A percentile compares a stretch with the other conserved stretches of the same genome.
Conservation (phyloP, 768 basidiomycete species). For the Termitomyces bulborhizus region DNA sequence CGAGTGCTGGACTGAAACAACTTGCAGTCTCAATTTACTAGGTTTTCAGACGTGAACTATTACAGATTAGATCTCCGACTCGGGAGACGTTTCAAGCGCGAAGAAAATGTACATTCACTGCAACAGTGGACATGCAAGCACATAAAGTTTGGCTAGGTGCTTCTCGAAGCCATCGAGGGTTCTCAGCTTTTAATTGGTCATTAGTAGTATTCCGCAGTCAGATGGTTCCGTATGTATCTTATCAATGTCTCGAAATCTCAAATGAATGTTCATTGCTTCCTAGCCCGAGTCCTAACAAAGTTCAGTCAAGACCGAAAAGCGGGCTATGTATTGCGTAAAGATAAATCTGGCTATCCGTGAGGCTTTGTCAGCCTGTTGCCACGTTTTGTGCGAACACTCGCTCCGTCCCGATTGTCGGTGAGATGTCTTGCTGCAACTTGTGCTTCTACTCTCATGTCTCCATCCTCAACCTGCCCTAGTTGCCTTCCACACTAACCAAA, state of each 20-base stretch:
- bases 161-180: background rate
- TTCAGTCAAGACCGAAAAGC: background rate
- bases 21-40: background rate
- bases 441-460: background rate
- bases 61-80: background rate
- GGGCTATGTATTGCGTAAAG: background rate
- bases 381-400: background rate
- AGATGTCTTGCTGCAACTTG: constrained; percentile 1
- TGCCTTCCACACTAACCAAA: background rate
- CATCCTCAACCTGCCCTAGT: background rate
- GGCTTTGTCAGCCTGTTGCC: constrained; percentile 1
- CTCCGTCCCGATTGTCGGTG: background rate
- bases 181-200: background rate
- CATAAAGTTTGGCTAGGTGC: background rate
- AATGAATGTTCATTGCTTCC: background rate
- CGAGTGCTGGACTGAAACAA: background rate
- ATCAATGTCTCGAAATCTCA: background rate
- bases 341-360: background rate
- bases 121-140: background rate
- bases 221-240: background rate
- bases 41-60: background rate
- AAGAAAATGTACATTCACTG: background rate
- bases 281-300: background rate
- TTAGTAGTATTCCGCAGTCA: background rate
- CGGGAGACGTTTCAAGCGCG: background rate